A percentile compares a stretch with the other conserved stretches of the same genome.
Evolutionary conservation across 208 protist genomes (phyloP).

Genomic region (Naegleria fowleri): DNA sequence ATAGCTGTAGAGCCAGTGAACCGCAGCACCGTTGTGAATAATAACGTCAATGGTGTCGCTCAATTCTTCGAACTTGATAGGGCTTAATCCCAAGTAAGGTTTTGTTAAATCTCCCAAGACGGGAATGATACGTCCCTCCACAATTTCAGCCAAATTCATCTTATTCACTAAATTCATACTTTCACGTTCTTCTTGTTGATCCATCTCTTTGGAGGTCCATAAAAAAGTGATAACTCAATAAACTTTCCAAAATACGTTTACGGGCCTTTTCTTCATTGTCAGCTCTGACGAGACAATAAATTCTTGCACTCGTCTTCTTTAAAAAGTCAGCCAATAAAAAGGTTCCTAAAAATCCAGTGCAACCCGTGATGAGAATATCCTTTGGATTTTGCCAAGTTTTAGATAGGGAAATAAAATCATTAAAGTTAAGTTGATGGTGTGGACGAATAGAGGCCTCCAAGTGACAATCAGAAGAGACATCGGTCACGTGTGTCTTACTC

Average conservation of each 20-base stretch:
- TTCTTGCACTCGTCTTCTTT: constrained; percentile 9
- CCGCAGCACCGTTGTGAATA: constrained; percentile 54
- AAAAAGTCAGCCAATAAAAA: constrained; percentile 41
- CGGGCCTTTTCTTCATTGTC: neutral
- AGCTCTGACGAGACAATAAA: constrained; percentile 41
- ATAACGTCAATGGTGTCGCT: constrained; percentile 42
- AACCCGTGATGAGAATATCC: constrained; percentile 46
- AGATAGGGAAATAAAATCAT: neutral
- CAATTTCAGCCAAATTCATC: constrained; percentile 35
- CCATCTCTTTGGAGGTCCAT: constrained; percentile 13
- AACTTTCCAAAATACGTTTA: neutral
- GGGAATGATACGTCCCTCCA: constrained; percentile 34
- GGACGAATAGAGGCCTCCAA: constrained; percentile 1
- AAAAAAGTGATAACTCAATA: constrained; percentile 29
- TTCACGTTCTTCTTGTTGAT: constrained; percentile 29
- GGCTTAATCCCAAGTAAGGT: constrained; percentile 40
- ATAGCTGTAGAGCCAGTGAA: constrained; percentile 56
- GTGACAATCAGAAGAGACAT: constrained; percentile 13
- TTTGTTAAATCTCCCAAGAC: constrained; percentile 40
- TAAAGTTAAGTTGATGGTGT: constrained; percentile 22
- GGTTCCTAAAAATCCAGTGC: constrained; percentile 47
- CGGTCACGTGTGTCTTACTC: neutral
- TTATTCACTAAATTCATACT: constrained; percentile 35
- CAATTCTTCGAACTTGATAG: constrained; percentile 32
- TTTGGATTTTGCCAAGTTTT: neutral